Evolutionary conservation across 495 filamentous ascomycete genomes (phyloP), one percentile per base, ranked within the genome.

Genomic region (Podospora didyma): DNA sequence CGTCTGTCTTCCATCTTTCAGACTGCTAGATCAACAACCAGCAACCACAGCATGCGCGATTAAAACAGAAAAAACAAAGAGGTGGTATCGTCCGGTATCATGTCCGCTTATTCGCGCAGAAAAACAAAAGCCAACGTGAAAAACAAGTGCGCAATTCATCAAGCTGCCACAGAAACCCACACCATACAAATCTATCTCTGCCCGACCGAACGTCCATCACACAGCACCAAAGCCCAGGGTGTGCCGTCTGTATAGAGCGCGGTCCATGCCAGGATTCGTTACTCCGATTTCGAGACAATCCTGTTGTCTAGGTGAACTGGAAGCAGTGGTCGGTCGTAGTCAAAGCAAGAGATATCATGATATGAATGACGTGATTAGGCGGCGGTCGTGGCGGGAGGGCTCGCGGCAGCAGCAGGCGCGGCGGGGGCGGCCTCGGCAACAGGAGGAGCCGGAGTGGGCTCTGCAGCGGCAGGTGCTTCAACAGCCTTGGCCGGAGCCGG

Each of bases 81-180:
- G n/a, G 26, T 55, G 53, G 53, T 55, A 55, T 55, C 53, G 53
- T 55, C 46, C 53, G 42, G 44, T 48, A 46, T 55, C 53, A 55
- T 55, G 17, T 42, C 53, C 41, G 41, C 24, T 10, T 16, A n/a
- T 47, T 24, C 44, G 7, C 35, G n/a, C 23, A 24, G 31, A 58
- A 34, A 51, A 56, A 26, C 46, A 22, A 42, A 5, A 34, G 14
- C 26, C 21, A 39, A 41, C 23, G 14, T 26, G 35, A 42, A 42
- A 42, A 42, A 16, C 39, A 42, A 42, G 34, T 37, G 16, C 34
- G 9, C 34, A 37, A 17, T 7, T 17, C 12, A 42, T 14, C n/a
- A 14, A 42, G n/a, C 14, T 10, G 14, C 39, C 39, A 14, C n/a
- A 42, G 1, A 14, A 16, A 14, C 6, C 37, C 4, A 14, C 14